phyloP scores from a whole-genome alignment of 176 grass and related monocot genomes.

The Rhynchospora pubera region DNA sequence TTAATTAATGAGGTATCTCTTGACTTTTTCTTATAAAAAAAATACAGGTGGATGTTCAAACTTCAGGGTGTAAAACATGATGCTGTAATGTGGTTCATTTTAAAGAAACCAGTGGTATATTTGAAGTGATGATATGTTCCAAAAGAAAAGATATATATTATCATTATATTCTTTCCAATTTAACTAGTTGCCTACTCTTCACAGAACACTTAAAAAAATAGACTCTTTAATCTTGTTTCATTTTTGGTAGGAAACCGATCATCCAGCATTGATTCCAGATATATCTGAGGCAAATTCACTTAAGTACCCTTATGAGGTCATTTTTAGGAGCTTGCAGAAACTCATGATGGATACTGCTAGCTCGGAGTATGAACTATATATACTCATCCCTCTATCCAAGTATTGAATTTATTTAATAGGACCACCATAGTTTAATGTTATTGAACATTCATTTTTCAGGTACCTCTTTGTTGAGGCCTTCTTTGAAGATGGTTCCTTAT shows the following conservation, averaged over 20 bases:
- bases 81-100: too few relatives aligned
- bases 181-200: not conserved
- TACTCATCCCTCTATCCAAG: not conserved
- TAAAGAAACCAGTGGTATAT: too few relatives aligned
- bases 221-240: not conserved
- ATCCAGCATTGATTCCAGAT: slow-evolving; percentile 68
- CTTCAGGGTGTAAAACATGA: too few relatives aligned
- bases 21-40: too few relatives aligned
- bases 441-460: slow-evolving; percentile 27
- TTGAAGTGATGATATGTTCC: too few relatives aligned
- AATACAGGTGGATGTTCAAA: too few relatives aligned
- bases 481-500: slow-evolving; percentile 62
- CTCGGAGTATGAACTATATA: slow-evolving; percentile 54
- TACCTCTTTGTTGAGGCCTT: slow-evolving; percentile 75
- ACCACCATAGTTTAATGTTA: not conserved
- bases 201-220: not conserved
- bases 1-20: too few relatives aligned
- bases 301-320: slow-evolving; percentile 72
- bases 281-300: slow-evolving; percentile 61
- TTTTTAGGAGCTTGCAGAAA: slow-evolving; percentile 86
- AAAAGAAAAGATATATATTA: not conserved
- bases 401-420: not conserved
- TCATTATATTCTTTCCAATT: not conserved
- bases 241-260: slow-evolving; percentile 65
- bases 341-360: slow-evolving; percentile 92